These are phyloP conservation scores for Aquanectria penicillioides DNA, from an alignment of 2,329 filamentous ascomycete species.

Conservation along the genomic window DNA sequence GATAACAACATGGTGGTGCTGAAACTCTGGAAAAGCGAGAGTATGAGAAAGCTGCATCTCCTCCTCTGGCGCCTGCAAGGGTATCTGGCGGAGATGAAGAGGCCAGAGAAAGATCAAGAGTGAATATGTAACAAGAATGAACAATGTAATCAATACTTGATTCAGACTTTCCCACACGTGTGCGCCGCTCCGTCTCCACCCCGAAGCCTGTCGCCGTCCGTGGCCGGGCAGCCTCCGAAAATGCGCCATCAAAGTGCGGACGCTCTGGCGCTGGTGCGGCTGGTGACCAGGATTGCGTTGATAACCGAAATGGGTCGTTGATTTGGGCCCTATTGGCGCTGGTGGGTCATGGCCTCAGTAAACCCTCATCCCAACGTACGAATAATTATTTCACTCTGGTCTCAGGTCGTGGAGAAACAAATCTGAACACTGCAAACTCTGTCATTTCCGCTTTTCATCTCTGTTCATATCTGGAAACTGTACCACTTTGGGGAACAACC, in stretches of 20 bases:
- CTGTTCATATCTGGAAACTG: no score
- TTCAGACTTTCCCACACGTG: neutral
- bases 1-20: slow-evolving; percentile 56
- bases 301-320: slow-evolving; percentile 1
- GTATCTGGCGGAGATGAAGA: slow-evolving; percentile 50
- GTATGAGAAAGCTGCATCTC: slow-evolving; percentile 57
- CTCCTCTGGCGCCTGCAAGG: slow-evolving; percentile 69
- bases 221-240: no score
- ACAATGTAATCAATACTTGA: neutral
- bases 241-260: no score
- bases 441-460: no score
- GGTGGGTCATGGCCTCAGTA: neutral
- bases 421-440: no score
- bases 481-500: no score
- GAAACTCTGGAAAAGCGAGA: slow-evolving; percentile 47
- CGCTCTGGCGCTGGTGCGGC: no score
- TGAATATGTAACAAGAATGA: neutral
- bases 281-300: no score
- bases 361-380: no score
- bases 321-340: neutral
- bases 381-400: no score
- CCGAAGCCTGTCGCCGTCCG: slow-evolving; percentile 1
- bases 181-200: neutral
- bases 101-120: neutral
- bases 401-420: neutral